Evolutionary conservation across 2,329 filamentous ascomycete genomes (phyloP), one percentile per base, ranked within the genome.

Genomic region (Elsinoe perseae): DNA sequence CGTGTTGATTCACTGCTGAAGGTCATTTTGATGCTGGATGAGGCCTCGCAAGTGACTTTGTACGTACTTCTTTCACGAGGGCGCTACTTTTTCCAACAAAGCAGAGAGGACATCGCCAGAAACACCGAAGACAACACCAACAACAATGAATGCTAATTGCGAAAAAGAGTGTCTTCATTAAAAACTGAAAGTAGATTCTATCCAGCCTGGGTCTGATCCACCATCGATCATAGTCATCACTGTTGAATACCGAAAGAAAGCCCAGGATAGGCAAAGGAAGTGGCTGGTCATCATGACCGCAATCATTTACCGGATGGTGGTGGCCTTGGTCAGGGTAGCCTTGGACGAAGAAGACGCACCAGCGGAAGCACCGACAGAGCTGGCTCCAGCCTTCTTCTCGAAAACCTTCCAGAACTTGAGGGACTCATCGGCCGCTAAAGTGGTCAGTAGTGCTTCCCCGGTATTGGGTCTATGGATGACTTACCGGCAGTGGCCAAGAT

Each of bases 371-470:
- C 84, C 77, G 28, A 78, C 69, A 50, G 83, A 81, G 53, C 84
- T 81, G 59, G 81, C 76, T 58, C 89, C 90, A 16, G 91, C 79
- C 82, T 96, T 97, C 82, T 95, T 96, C 81, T 98, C 93, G 68
- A 98, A 98, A 65, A 98, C 81, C 84, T 98, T 98, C 93, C 93
- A 98, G 80, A 98, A 98, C 78, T 98, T 98, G 72, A 98, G 80
- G 69, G 86, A 92, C 79, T 98, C 93, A 67, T 98, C 93, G 34
- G 92, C 91, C 64, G 92, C 88, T 83, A 61, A 28, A 34, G 5
- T 53, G 43, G 59, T 70, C 65, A 72, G 70, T 61, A 62, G 63
- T 54, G 57, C 57, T 56, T 38, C 20, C 3, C 50, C 5, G 12
- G 56, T 34, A 36, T 8, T 23, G 16, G 6, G 10, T 32, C 28